Evolutionary conservation across 371 early-diverging fungal genomes (phyloP), one percentile per base, ranked within the genome.

Genomic region (Mortierella sp.): DNA sequence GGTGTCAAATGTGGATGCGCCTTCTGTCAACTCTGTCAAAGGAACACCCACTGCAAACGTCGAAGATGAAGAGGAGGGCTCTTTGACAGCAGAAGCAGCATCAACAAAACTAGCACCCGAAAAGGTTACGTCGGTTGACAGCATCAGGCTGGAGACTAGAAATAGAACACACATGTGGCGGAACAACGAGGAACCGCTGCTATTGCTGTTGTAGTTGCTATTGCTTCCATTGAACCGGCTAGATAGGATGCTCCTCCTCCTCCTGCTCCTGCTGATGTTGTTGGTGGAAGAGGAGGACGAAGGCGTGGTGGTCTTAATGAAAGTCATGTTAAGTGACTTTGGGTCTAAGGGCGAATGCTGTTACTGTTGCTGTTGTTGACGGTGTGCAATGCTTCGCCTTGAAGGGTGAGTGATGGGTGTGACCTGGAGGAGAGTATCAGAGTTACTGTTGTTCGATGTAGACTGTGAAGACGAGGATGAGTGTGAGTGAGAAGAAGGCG

Each of bases 101-200:
- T 14, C 5, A 28, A 77, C 80, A 5, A 73, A 65, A 71, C 76
- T 70, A 70, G 47, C 16, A 2, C 78, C 75, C 1, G 70, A 74
- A 71, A 54, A 48, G n/a, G 63, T 28, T 42, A 60, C 58, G 48
- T 77, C 72, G 68, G 74, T 60, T 34, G 81, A 81, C 5, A 81
- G 38, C 24, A 81, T 3, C 3, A 47, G 42, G 38, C 55, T 28
- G 16, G 72, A 58, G 45, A 80, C 80, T 28, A 83, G 83, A 80
- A 80, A 83, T 77, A 80, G 77, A 45, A 83, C 52, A 26, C 76
- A 65, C 28, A 78, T 26, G 26, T 75, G 73, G 52, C 73, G 76
- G 54, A 76, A 57, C 38, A 57, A 54, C 26, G 80, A 74, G 52
- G 78, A n/a, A 5, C 55, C 65, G 9, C 16, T 31, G 19, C 10